Conservation (phyloP, 306 rosid species). For the Canavalia ensiformis region DNA sequence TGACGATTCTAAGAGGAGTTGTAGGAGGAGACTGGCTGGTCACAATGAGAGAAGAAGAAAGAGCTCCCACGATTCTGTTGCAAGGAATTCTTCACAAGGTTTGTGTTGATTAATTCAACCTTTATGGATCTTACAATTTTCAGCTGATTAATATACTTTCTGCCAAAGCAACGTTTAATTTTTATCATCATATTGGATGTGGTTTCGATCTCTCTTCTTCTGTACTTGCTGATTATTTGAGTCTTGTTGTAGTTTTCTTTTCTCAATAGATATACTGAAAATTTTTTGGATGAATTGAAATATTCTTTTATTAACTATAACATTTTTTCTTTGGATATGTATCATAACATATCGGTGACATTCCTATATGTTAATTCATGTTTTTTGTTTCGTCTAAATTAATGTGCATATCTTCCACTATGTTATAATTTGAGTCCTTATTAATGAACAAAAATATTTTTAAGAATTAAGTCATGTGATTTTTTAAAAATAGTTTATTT, state of each 20-base stretch:
- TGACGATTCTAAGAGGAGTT: conserved; percentile 93
- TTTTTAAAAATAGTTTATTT: no score
- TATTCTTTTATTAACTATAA: no score
- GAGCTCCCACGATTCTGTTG: conserved; percentile 76
- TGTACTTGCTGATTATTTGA: not conserved
- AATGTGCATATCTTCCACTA: not conserved
- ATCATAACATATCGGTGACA: not conserved
- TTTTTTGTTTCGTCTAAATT: not conserved
- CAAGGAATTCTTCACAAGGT: conserved; percentile 70
- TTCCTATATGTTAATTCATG: not conserved
- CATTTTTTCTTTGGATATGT: no score
- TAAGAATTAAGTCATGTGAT: no score
- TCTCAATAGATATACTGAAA: not conserved
- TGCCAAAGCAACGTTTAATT: not conserved
- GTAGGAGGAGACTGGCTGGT: conserved; percentile 95
- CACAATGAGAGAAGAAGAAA: conserved; percentile 96
- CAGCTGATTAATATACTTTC: not conserved
- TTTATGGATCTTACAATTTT: not conserved
- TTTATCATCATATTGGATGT: conserved; percentile 8
- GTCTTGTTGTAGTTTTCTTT: not conserved
- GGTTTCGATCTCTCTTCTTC: not conserved
- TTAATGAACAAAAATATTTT: no score
- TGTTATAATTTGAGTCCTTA: no score
- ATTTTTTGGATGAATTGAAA: no score
- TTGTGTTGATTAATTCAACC: not conserved